These are phyloP conservation scores for Xylariales sp. DNA, from an alignment of 2,329 filamentous ascomycete genomes.

Conservation along the genomic window DNA sequence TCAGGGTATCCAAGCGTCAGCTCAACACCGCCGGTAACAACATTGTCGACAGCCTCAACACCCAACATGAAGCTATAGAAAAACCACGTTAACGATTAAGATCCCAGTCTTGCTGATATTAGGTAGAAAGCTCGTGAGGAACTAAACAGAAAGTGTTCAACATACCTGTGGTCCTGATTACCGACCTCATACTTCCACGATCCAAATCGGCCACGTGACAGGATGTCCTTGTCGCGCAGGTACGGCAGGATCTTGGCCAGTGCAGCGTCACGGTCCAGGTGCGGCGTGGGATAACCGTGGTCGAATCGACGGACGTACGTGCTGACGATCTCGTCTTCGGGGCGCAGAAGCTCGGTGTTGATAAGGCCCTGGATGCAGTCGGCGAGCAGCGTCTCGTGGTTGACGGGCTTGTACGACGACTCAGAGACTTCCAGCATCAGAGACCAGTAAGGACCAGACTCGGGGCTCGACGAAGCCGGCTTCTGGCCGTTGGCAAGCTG, in stretches of 20 bases:
- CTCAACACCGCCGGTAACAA: conserved; percentile 83
- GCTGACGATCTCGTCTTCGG: conserved; percentile 90
- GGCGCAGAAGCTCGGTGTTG: conserved; percentile 93
- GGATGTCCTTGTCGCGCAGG: conserved; percentile 85
- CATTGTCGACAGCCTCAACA: conserved; percentile 87
- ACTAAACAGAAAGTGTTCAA: background rate
- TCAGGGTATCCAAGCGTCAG: conserved; percentile 94
- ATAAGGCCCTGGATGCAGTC: conserved; percentile 94
- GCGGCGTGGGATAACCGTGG: conserved; percentile 95
- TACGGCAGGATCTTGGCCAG: conserved; percentile 88
- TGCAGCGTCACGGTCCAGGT: conserved; percentile 90
- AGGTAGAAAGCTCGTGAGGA: no score
- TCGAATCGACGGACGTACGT: conserved; percentile 98
- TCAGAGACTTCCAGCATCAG: conserved; percentile 99
- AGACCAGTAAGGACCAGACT: conserved; percentile 96
- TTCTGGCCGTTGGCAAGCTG: conserved; percentile 83
- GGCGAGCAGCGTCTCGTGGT: conserved; percentile 75
- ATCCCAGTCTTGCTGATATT: no score
- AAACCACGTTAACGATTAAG: no score
- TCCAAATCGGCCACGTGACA: conserved; percentile 93
- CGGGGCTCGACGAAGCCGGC: conserved; percentile 63
- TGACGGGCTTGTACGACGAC: conserved; percentile 90
- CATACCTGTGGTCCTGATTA: conserved; percentile 83
- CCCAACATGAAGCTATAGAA: conserved; percentile 72
- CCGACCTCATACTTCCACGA: conserved; percentile 95